Evolutionary conservation across 2,329 filamentous ascomycete species (phyloP), one percentile per base, ranked within the genome.

Genomic region (Cryphonectria japonica): DNA sequence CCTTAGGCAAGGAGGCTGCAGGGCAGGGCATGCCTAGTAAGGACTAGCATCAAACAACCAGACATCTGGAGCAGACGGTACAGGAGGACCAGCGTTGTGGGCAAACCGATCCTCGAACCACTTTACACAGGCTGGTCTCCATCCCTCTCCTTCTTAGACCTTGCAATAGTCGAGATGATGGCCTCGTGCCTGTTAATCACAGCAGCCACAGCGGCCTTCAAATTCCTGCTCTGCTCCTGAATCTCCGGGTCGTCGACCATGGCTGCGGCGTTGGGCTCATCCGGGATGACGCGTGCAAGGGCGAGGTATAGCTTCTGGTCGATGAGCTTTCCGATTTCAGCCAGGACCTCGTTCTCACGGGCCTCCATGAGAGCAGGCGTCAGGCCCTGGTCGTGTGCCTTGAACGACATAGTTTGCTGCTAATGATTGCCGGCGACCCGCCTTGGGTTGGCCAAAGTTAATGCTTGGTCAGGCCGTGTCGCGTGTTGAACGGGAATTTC

Each of bases 281-380:
- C 29, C 7, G 70, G 69, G 16, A 72, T 72, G 60, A 72, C 57
- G 22, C 68, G 67, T 13, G 72, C 72, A 13, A 73, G 54, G 34
- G 72, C 72, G 6, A 72, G 63, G 26, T 70, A 66, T 11, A 73
- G 70, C 67, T 73, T 73, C 70, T 72, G 63, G 67, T 73, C 72
- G 46, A 73, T 73, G 22, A 73, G 72, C 67, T 72, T 70, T 37
- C 71, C 63, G 61, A 73, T 73, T 39, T 73, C 72, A 16, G 72
- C 69, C 70, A 72, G 63, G 61, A 73, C 61, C 7, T 73, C 72
- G 37, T 68, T 72, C 32, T 73, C 72, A 34, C 69, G 67, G 41
- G 72, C 72, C 32, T 72, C 70, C 9, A 72, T 67, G 19, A 73
- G 67, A 29, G 46, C 67, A 2, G 69, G 69, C 29, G 69, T 69